Evolutionary conservation across 345 rosid genomes (phyloP), one percentile per base, ranked within the genome.

Genomic region (Trapa bicornis): DNA sequence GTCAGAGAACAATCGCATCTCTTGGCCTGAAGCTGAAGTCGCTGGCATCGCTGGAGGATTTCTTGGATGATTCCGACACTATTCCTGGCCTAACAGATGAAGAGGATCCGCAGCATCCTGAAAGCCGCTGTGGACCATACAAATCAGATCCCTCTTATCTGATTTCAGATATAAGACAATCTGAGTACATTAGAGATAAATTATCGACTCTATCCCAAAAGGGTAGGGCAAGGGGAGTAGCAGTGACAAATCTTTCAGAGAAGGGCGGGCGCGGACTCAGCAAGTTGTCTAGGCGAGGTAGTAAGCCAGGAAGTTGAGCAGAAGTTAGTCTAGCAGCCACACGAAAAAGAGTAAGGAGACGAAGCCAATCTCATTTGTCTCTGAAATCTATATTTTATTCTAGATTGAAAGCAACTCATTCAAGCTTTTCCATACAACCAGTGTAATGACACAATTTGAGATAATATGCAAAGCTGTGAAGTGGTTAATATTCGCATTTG

Each of bases 1-100:
- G 98, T 82, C 92, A 92, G 75, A 89, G 79, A 72, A 92, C 98
- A 35, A 89, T 92, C 37, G 80, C 91, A 47, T 87, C 95, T 43
- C 83, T 92, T 6, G 82, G 88, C 6, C 83, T 47, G 75, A 79
- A 80, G 73, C 74, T 92, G 75, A 83, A 80, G 58, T 85, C 87
- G 65, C 93, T 89, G 1, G 84, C 87, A 41, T 65, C 85, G 11
- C 54, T 85, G 47, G 92, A 89, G 4, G 91, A 89, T 73, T 78
- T 86, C 71, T 71, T 85, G 47, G 47, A 72, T 3, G 88, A 83
- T 63, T 68, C 80, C 3, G 83, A 82, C 16, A 60, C 73, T 38
- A 72, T 66, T 3, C 54, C 48, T 29, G 78, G 69, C 64, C 66
- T 47, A 32, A 36, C 22, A 2, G 65, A 53, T 57, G 79, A 77